Evolutionary conservation across 805 yeast species (phyloP).

Genomic region (Candida schatavii): DNA sequence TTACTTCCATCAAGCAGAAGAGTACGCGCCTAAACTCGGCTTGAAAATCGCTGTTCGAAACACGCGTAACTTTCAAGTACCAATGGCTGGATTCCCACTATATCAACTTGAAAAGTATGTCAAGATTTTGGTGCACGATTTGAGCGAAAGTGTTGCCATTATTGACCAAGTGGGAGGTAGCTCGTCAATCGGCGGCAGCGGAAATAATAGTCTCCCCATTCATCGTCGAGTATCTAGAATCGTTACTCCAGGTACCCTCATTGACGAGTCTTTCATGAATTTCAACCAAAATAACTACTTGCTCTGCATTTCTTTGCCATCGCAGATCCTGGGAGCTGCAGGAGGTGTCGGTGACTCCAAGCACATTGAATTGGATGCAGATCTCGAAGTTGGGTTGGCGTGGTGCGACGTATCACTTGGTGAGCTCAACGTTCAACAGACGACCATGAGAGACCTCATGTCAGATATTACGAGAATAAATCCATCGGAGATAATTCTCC

Average conservation of each 20-base stretch:
- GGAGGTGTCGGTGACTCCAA: slow-evolving; percentile 1
- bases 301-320: slow-evolving; percentile 62
- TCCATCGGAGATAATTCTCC: slow-evolving; percentile 76
- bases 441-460: slow-evolving; percentile 55
- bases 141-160: slow-evolving; percentile 71
- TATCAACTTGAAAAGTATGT: slow-evolving; percentile 69
- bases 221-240: slow-evolving; percentile 74
- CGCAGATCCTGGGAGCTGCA: slow-evolving; percentile 28
- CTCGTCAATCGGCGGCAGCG: slow-evolving; percentile 5
- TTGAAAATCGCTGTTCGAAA: slow-evolving; percentile 62
- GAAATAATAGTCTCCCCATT: slow-evolving; percentile 26
- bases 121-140: slow-evolving; percentile 66
- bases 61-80: slow-evolving; percentile 42
- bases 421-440: slow-evolving; percentile 64
- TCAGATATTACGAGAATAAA: slow-evolving; percentile 73
- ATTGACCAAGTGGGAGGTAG: slow-evolving; percentile 57
- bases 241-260: slow-evolving; percentile 88
- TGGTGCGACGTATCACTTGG: slow-evolving; percentile 94
- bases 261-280: slow-evolving; percentile 82
- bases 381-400: slow-evolving; percentile 59
- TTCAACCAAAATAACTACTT: slow-evolving; percentile 69
- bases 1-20: slow-evolving; percentile 84
- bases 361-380: slow-evolving; percentile 26
- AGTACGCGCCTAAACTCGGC: slow-evolving; percentile 67
- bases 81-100: slow-evolving; percentile 93